phyloP scores from a whole-genome alignment of 805 yeast species.

The Barnettozyma salicaria region DNA sequence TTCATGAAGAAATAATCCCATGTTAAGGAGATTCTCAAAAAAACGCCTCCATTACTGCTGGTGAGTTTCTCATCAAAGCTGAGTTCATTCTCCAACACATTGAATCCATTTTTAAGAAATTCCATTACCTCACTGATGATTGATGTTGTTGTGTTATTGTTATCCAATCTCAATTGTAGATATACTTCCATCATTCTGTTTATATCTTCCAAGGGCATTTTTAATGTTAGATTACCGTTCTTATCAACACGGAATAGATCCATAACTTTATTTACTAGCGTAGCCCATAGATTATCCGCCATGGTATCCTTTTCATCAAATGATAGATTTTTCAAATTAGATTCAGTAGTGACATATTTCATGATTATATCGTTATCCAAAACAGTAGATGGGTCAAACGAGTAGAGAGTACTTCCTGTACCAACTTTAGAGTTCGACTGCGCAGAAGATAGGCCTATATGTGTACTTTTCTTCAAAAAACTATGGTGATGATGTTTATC shows the following conservation, averaged over 20 bases:
- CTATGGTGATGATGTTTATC: constrained; percentile 15
- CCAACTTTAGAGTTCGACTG: constrained; percentile 33
- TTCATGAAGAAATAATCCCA: constrained; percentile 57
- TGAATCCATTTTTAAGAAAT: constrained; percentile 40
- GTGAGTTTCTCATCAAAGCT: constrained; percentile 26
- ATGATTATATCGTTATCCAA: constrained; percentile 26
- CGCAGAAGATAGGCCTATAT: constrained; percentile 29
- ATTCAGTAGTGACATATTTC: constrained; percentile 29
- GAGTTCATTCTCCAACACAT: constrained; percentile 32
- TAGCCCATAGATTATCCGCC: constrained; percentile 46
- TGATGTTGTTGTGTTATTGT: constrained; percentile 31
- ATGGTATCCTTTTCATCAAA: constrained; percentile 33
- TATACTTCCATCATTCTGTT: constrained; percentile 42
- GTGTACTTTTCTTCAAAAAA: constrained; percentile 20
- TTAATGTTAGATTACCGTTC: constrained; percentile 22
- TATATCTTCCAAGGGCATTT: constrained; percentile 52
- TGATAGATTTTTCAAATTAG: constrained; percentile 24
- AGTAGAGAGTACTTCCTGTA: constrained; percentile 31
- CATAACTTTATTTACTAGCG: constrained; percentile 35
- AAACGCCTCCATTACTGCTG: constrained; percentile 19
- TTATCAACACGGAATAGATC: constrained; percentile 45
- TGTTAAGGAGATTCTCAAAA: constrained; percentile 34
- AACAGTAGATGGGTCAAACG: constrained; percentile 29
- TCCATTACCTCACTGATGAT: constrained; percentile 42
- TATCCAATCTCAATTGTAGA: constrained; percentile 33